Evolutionary conservation across 257 asterid genomes (phyloP), one percentile per base, ranked within the genome.

Genomic region (Solanum etuberosum): DNA sequence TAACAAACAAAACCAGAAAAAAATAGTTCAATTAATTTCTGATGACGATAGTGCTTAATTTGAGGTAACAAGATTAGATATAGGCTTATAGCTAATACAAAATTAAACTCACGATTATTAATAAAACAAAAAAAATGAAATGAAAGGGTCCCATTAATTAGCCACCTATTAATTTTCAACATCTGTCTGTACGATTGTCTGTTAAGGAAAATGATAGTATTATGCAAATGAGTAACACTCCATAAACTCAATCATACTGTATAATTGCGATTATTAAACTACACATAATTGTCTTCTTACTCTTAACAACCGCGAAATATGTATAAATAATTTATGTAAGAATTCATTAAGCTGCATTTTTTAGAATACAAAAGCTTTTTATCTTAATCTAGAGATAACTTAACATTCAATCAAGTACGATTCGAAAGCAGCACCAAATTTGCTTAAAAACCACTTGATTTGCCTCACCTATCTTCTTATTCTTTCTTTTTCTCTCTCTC

Each of bases 381-480:
- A 9, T 21, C 27, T 59, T 59, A 9, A 63, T 35, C 4, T 74
- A 84, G 48, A 90, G 88, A 78, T 93, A 42, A 91, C 98, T 91
- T 91, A 32, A 89, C 86, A 86, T 57, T 87, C 91, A 48, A 81
- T 81, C 85, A 51, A 46, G 29, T 80, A 4, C 29, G 90, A 93
- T 93, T 92, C 86, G 89, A 92, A 92, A 92, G 65, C 92, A 90
- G 74, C 93, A 91, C 87, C 90, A 90, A 73, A 46, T 91, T 94
- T 93, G 95, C 97, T 83, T 92, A 88, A 88, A 90, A 92, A 82
- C 92, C 92, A 93, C 97, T 92, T 92, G 90, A 93, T 90, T 73
- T 90, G 57, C 90, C 89, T 86, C 89, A 20, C 83, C 90, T 27
- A 42, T 80, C 42, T 81, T 46, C 42, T 29, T 31, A 29, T 5